phyloP scores from a whole-genome alignment of 306 rosid genomes.

The Oemleria cerasiformis region DNA sequence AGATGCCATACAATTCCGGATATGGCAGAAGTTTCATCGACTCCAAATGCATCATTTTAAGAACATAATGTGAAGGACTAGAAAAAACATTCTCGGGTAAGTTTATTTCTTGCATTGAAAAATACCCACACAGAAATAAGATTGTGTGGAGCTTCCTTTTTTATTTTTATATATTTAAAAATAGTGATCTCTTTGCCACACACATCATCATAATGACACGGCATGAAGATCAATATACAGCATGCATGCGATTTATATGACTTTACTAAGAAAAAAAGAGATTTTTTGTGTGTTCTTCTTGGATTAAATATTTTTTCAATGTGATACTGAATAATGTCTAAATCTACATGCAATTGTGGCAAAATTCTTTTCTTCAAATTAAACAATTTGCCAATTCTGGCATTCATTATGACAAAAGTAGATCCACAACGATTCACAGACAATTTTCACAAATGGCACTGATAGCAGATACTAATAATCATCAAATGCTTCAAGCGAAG shows the following conservation, averaged over 20 bases:
- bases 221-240: too few species aligned
- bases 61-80: slow-evolving; percentile 3
- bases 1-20: neutral
- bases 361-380: neutral
- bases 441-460: neutral
- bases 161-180: too few species aligned
- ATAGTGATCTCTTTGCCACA: too few species aligned
- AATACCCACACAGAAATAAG: neutral
- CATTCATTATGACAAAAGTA: neutral
- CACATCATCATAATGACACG: too few species aligned
- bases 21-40: neutral
- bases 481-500: neutral
- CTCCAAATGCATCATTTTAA: neutral
- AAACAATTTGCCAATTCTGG: neutral
- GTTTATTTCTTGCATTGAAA: neutral
- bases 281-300: too few species aligned
- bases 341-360: neutral
- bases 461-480: neutral
- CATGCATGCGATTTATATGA: too few species aligned
- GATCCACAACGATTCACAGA: neutral
- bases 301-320: too few species aligned
- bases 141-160: too few species aligned
- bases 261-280: too few species aligned
- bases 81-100: neutral
- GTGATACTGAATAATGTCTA: neutral